phyloP scores from a whole-genome alignment of 2,329 filamentous ascomycete genomes.

The Verticillium longisporum region DNA sequence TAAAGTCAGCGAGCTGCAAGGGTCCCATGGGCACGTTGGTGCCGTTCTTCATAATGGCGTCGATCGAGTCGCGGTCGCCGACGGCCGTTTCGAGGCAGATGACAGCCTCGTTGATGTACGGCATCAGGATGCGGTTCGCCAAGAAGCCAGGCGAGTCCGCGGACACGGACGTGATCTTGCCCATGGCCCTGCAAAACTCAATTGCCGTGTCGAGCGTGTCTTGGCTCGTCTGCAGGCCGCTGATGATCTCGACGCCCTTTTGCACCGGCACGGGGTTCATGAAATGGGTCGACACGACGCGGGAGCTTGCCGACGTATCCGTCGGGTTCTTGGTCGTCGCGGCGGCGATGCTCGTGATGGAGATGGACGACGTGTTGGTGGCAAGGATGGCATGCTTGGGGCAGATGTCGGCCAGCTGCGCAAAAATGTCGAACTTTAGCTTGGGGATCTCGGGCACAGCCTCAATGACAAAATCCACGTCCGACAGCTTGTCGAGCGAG shows the following conservation, averaged over 20 bases:
- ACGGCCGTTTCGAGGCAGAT: slow-evolving; percentile 94
- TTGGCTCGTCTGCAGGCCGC: slow-evolving; percentile 82
- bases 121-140: slow-evolving; percentile 96
- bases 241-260: slow-evolving; percentile 96
- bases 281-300: slow-evolving; percentile 94
- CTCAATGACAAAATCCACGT: slow-evolving; percentile 96
- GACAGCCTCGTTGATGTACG: slow-evolving; percentile 97
- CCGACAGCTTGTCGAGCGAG: slow-evolving; percentile 66
- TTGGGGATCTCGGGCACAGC: slow-evolving; percentile 88
- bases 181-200: slow-evolving; percentile 84
- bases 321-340: slow-evolving; percentile 72
- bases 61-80: slow-evolving; percentile 83
- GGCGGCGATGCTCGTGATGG: slow-evolving; percentile 91
- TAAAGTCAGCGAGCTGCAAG: slow-evolving; percentile 89
- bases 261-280: slow-evolving; percentile 99
- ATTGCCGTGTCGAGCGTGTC: slow-evolving; percentile 77
- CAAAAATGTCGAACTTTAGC: slow-evolving; percentile 85
- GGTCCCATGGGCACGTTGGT: slow-evolving; percentile 99
- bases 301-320: slow-evolving; percentile 73
- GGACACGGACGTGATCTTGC: slow-evolving; percentile 82
- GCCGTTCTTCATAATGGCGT: slow-evolving; percentile 98
- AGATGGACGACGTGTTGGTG: slow-evolving; percentile 98
- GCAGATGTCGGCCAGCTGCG: slow-evolving; percentile 72
- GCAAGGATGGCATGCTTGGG: slow-evolving; percentile 83
- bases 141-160: slow-evolving; percentile 91